Conservation (phyloP, 495 filamentous ascomycete species). For the Pyronema domesticum region DNA sequence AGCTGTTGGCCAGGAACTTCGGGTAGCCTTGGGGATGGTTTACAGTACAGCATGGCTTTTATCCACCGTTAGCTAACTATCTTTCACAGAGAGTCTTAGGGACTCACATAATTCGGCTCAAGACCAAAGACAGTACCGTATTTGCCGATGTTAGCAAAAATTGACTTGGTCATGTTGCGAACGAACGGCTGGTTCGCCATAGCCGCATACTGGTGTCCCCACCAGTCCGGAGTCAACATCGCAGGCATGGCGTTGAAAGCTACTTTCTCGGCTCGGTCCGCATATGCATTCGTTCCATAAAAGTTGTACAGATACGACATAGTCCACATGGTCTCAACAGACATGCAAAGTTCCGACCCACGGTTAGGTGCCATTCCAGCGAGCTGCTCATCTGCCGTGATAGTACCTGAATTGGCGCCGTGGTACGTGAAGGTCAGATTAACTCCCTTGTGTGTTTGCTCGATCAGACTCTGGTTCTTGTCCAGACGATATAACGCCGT, state of each 20-base stretch:
- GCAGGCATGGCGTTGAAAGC: conserved; percentile 25
- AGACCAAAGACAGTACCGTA: conserved; percentile 9
- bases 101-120: conserved; percentile 12
- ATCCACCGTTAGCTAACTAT: not conserved
- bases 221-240: conserved; percentile 26
- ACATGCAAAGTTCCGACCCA: conserved; percentile 27
- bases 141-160: conserved; percentile 1
- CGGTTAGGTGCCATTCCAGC: conserved; percentile 1
- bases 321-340: conserved; percentile 31
- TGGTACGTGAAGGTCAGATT: conserved; percentile 1
- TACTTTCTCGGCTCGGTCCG: conserved; percentile 28
- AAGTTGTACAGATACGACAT: conserved; percentile 30
- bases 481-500: conserved; percentile 3
- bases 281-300: conserved; percentile 16
- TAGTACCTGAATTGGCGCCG: conserved; percentile 2
- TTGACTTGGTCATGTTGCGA: conserved; percentile 5
- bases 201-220: conserved; percentile 25
- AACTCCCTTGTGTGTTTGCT: not conserved
- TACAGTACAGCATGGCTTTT: conserved; percentile 13
- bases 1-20: conserved; percentile 7
- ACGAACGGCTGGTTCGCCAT: conserved; percentile 24
- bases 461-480: not conserved
- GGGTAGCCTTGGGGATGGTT: conserved; percentile 14
- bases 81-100: not conserved
- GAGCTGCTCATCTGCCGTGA: conserved; percentile 4